Evolutionary conservation across 345 rosid species (phyloP).

Genomic region (Salix arbutifolia): DNA sequence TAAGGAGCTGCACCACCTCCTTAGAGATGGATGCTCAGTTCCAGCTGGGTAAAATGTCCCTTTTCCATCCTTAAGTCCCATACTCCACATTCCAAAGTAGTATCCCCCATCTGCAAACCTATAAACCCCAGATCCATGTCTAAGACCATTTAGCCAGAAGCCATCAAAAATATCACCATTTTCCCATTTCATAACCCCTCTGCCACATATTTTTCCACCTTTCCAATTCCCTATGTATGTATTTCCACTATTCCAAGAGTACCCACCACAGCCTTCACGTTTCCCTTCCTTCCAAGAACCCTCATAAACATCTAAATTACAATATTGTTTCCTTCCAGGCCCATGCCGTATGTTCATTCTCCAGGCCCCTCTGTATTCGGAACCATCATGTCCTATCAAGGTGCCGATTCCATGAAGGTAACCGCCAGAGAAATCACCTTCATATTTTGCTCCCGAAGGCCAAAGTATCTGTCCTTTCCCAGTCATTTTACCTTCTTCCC

Average conservation of each 20-base stretch:
- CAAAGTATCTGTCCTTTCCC: conserved; percentile 73
- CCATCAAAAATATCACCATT: conserved; percentile 79
- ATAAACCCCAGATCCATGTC: conserved; percentile 81
- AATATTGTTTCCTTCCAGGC: conserved; percentile 66
- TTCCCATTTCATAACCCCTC: conserved; percentile 89
- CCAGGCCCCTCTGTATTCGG: conserved; percentile 75
- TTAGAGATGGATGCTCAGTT: conserved; percentile 61
- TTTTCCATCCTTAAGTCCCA: conserved; percentile 86
- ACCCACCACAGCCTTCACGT: conserved; percentile 75
- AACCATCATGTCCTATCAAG: conserved; percentile 50
- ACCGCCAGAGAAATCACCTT: conserved; percentile 85
- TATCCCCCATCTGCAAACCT: conserved; percentile 73
- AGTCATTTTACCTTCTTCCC: conserved; percentile 80
- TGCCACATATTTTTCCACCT: conserved; percentile 71
- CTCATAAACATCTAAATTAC: conserved; percentile 66
- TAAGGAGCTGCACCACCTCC: conserved; percentile 45
- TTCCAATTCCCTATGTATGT: conserved; percentile 78
- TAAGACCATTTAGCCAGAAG: conserved; percentile 69
- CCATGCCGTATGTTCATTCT: conserved; percentile 84
- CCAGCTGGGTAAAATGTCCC: conserved; percentile 83
- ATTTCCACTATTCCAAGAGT: conserved; percentile 77
- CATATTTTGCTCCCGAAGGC: conserved; percentile 71
- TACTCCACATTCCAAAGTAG: conserved; percentile 79
- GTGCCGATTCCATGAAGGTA: conserved; percentile 82
- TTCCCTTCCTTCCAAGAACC: conserved; percentile 90